phyloP scores from a whole-genome alignment of 2,329 filamentous ascomycete genomes.

The Aspergillus thermomutatus region DNA sequence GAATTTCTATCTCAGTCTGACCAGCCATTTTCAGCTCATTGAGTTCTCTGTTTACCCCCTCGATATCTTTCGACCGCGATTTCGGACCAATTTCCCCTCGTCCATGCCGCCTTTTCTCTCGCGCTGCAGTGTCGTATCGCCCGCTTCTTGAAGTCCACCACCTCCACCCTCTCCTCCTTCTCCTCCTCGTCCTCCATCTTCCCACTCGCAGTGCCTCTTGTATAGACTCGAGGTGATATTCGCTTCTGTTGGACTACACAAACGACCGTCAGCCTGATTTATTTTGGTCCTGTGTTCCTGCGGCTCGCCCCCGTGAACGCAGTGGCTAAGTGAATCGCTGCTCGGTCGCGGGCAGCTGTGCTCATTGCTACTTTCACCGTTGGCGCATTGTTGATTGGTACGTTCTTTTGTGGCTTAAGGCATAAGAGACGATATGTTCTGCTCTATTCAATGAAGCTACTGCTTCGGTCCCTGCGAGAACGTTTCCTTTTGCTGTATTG shows the following conservation, averaged over 20 bases:
- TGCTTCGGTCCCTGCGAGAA: neutral
- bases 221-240: conserved; percentile 12
- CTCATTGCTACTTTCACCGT: conserved; percentile 25
- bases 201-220: conserved; percentile 10
- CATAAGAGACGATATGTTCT: conserved; percentile 3
- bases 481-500: conserved; percentile 6
- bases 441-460: conserved; percentile 1
- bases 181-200: conserved; percentile 3
- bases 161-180: conserved; percentile 16
- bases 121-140: conserved; percentile 31
- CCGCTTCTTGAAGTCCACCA: conserved; percentile 31
- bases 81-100: conserved; percentile 9
- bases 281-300: neutral
- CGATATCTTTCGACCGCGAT: neutral
- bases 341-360: conserved; percentile 35
- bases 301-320: conserved; percentile 17
- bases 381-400: conserved; percentile 40
- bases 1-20: neutral
- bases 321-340: conserved; percentile 24
- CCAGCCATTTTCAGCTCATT: neutral
- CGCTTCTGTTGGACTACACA: neutral
- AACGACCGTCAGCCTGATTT: neutral
- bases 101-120: conserved; percentile 32
- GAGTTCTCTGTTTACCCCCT: conserved; percentile 8
- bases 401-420: conserved; percentile 23